Base-by-base conservation (phyloP, 83 land plant genomes). In the Larix sibirica region DNA sequence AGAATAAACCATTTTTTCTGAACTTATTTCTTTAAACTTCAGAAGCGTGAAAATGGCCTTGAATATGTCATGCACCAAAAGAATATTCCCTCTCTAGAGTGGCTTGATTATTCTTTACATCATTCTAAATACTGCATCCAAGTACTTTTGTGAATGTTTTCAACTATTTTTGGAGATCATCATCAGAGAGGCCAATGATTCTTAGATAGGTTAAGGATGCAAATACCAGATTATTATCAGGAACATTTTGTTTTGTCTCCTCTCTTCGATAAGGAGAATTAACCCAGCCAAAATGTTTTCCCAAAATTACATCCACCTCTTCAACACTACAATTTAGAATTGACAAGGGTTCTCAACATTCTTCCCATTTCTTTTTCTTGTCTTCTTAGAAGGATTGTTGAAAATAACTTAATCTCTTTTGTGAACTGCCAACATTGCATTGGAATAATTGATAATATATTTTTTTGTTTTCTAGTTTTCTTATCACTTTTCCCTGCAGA, bases 121-220 rank as follows among this genome's bases (percentile, higher is more conserved):
- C 97, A 24, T 88, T 81, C 70, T 94, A 95, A 24, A 91, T 80
- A 63, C 24, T 71, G 62, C 98, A 96, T 4, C 99, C 99, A 23
- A 97, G 89, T 16, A 92, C 93, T 84, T 97, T 98, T 5, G 99
- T 97, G 79, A 97, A 97, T 66, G 94, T 95, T 73, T 92, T 95
- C 13, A 97, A 86, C 64, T 95, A 28, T 62, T 88, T 94, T 56
- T 76, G 23, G 24, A 97, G 81, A 71, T 97, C 96, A 23, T 87
- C 95, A 77, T 94, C 89, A 1, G 89, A 85, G 21, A 95, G 90
- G 79, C 91, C 88, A 17, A 95, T 83, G 65, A 81, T 86, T 61
- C 83, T 91, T 80, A 97, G 60, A 60, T 90, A 92, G 20, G 80
- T 89, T 83, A 97, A 59, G 58, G 73, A 86, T 18, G 71, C 90